Conservation (phyloP, 345 rosid species). For the Cardamine chenopodiifolia region DNA sequence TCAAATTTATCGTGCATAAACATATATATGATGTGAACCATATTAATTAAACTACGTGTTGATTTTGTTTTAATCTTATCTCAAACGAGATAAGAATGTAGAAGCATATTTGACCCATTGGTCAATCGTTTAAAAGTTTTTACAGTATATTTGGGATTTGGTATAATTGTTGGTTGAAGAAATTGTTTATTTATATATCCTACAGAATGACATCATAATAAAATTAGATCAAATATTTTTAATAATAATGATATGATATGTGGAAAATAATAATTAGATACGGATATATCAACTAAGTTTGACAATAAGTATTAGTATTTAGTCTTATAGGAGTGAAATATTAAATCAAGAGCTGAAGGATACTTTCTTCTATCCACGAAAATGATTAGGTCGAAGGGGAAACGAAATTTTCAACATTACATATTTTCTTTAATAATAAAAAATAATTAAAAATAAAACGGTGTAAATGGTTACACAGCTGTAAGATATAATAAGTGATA, state of each 20-base stretch:
- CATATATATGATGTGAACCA: background rate
- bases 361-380: conserved; percentile 17
- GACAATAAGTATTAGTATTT: conserved; percentile 21
- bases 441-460: background rate
- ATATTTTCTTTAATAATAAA: background rate
- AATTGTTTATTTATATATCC: no score
- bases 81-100: conserved; percentile 4
- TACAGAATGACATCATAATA: no score
- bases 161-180: no score
- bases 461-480: background rate
- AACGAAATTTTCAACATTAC: conserved; percentile 4
- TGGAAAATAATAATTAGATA: no score
- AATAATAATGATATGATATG: no score
- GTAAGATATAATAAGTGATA: background rate
- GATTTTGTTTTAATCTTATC: conserved; percentile 11
- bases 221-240: no score
- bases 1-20: background rate
- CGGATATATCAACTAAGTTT: conserved; percentile 24
- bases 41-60: conserved; percentile 23
- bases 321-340: conserved; percentile 1
- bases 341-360: conserved; percentile 3
- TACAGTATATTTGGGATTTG: no score
- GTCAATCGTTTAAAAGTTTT: no score
- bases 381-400: background rate
- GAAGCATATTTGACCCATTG: no score